phyloP scores from a whole-genome alignment of 1,284 basidiomycete genomes.

The Rhodotorula sp. region DNA sequence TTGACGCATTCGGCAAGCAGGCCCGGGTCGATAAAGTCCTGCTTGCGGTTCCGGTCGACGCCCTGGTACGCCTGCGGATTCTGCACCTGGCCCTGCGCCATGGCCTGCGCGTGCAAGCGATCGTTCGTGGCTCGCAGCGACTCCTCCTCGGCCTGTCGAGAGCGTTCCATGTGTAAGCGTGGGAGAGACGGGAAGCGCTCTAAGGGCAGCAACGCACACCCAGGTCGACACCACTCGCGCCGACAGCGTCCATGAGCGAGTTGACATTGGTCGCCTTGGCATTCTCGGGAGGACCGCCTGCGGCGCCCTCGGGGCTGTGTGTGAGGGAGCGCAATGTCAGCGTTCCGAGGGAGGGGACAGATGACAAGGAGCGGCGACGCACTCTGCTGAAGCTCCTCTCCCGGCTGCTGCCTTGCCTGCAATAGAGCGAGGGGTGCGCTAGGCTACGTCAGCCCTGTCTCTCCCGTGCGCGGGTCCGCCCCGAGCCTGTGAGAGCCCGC shows the following conservation, averaged over 20 bases:
- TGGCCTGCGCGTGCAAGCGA: conserved; percentile 27
- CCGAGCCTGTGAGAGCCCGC: not conserved
- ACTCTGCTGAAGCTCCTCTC: conserved; percentile 17
- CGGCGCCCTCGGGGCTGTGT: conserved; percentile 3
- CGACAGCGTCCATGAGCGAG: conserved; percentile 47
- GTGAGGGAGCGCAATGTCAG: not conserved
- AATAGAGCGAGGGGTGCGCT: not conserved
- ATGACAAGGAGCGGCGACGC: not conserved
- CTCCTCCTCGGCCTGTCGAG: conserved; percentile 46
- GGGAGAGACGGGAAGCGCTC: not conserved
- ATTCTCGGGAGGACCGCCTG: not conserved
- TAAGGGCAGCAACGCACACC: conserved; percentile 31
- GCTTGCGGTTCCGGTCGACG: conserved; percentile 32
- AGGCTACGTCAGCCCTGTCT: no score
- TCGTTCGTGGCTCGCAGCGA: conserved; percentile 38
- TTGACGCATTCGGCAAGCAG: conserved; percentile 42
- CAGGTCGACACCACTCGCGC: conserved; percentile 46
- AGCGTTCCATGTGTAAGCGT: not conserved
- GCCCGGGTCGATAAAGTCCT: conserved; percentile 43
- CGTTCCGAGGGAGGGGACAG: not conserved
- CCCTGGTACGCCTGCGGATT: conserved; percentile 13
- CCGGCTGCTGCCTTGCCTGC: conserved; percentile 10
- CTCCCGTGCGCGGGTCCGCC: no score
- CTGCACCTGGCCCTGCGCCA: conserved; percentile 1
- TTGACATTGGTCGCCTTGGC: conserved; percentile 43